Percentiles rank a stretch among this genome's conserved stretches.
Conservation (phyloP, 495 filamentous ascomycete genomes). For the Parathielavia appendiculata region DNA sequence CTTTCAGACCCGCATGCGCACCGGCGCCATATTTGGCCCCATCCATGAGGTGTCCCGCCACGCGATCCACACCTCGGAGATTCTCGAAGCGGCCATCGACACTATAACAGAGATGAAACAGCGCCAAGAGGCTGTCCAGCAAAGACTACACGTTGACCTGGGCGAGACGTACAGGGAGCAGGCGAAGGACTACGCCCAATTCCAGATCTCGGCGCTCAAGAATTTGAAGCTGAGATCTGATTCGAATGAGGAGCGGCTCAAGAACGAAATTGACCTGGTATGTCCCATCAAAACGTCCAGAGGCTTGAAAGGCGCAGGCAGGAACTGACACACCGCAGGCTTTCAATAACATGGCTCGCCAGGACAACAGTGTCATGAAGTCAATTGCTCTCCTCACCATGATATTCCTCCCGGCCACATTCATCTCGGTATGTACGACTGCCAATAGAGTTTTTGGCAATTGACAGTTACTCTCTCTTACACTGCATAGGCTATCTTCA, state of each 20-base stretch:
- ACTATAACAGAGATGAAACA: slow-evolving; percentile 18
- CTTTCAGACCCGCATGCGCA: slow-evolving; percentile 16
- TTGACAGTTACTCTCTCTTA: background rate
- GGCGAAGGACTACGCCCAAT: slow-evolving; percentile 20
- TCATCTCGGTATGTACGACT: slow-evolving; percentile 24
- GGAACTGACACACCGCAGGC: slow-evolving; percentile 9
- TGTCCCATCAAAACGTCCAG: background rate
- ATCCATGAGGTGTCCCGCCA: slow-evolving; percentile 25
- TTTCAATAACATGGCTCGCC: slow-evolving; percentile 24
- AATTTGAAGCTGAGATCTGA: slow-evolving; percentile 23
- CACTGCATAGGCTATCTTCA: slow-evolving; percentile 21
- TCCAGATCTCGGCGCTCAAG: slow-evolving; percentile 22
- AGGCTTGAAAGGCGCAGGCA: background rate
- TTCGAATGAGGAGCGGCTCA: slow-evolving; percentile 19
- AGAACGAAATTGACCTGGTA: slow-evolving; percentile 24
- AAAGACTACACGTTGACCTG: background rate
- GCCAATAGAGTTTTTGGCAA: background rate
- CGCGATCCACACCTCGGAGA: slow-evolving; percentile 22
- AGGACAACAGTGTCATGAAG: slow-evolving; percentile 42
- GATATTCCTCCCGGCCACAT: slow-evolving; percentile 41
- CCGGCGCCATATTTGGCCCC: slow-evolving; percentile 16
- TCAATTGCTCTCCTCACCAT: slow-evolving; percentile 42
- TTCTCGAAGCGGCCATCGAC: slow-evolving; percentile 19
- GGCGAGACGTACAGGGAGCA: slow-evolving; percentile 19
- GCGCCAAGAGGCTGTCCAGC: slow-evolving; percentile 11